Percentiles rank a stretch among this genome's conserved stretches.
These are phyloP conservation scores for Colletotrichum abscissum DNA, from an alignment of 2,329 filamentous ascomycete genomes.

Conservation along the genomic window DNA sequence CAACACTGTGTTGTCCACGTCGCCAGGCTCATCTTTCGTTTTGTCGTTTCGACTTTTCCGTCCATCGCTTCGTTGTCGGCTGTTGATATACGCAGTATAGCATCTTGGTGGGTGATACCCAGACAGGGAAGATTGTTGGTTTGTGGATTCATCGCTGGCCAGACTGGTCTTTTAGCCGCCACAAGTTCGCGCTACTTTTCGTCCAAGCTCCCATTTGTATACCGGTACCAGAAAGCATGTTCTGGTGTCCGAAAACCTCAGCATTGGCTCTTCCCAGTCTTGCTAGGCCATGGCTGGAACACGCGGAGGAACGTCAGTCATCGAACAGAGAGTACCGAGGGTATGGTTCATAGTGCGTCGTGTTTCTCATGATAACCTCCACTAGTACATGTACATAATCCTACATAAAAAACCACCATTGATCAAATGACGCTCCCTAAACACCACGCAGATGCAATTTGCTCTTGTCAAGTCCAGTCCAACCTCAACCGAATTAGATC, in stretches of 20 bases:
- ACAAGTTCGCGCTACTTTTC: neutral
- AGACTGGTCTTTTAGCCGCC: neutral
- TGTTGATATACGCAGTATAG: too few species aligned
- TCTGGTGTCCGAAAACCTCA: neutral
- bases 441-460: constrained; percentile 8
- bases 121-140: neutral
- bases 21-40: neutral
- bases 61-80: neutral
- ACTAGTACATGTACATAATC: constrained; percentile 23
- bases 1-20: too few species aligned
- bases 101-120: too few species aligned
- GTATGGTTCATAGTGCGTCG: constrained; percentile 23
- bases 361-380: constrained; percentile 25
- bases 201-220: neutral
- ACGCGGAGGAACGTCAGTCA: neutral
- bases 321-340: neutral
- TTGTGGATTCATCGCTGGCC: neutral
- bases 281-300: neutral
- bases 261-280: neutral
- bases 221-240: neutral
- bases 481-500: neutral
- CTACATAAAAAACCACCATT: constrained; percentile 19
- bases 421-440: neutral
- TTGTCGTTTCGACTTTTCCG: neutral
- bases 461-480: neutral